A percentile compares a stretch with the other conserved stretches of the same genome.
phyloP scores from a whole-genome alignment of 257 asterid species.

The Solanum tarijense region DNA sequence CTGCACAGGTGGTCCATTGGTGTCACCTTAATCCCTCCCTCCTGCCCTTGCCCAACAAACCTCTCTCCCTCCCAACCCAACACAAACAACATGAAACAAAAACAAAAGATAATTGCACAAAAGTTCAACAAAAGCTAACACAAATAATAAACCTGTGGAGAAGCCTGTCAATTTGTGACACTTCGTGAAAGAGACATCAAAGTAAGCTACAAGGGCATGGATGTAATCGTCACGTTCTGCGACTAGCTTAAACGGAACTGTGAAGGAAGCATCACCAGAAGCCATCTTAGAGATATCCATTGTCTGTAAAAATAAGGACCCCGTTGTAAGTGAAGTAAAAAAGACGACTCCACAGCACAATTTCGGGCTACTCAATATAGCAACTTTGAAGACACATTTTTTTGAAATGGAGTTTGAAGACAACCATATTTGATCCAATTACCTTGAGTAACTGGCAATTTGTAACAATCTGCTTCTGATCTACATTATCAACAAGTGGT shows the following conservation, averaged over 20 bases:
- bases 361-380: not conserved
- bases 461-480: slow-evolving; percentile 84
- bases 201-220: slow-evolving; percentile 91
- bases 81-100: not conserved
- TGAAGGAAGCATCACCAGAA: slow-evolving; percentile 76
- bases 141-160: slow-evolving; percentile 55
- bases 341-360: not conserved
- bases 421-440: not conserved
- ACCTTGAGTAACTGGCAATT: slow-evolving; percentile 85
- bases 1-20: not conserved
- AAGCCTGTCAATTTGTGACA: slow-evolving; percentile 80
- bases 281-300: slow-evolving; percentile 95
- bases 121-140: not conserved
- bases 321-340: not conserved
- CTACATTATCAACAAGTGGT: slow-evolving; percentile 90
- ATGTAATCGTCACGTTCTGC: slow-evolving; percentile 89
- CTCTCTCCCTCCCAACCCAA: not conserved
- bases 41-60: not conserved
- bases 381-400: not conserved
- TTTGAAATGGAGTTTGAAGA: not conserved
- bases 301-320: slow-evolving; percentile 33
- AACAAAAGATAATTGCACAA: not conserved
- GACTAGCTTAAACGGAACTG: slow-evolving; percentile 91
- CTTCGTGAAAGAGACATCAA: slow-evolving; percentile 84
- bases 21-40: not conserved